Base-by-base conservation (phyloP, 257 asterid species). In the Penstemon davidsonii region DNA sequence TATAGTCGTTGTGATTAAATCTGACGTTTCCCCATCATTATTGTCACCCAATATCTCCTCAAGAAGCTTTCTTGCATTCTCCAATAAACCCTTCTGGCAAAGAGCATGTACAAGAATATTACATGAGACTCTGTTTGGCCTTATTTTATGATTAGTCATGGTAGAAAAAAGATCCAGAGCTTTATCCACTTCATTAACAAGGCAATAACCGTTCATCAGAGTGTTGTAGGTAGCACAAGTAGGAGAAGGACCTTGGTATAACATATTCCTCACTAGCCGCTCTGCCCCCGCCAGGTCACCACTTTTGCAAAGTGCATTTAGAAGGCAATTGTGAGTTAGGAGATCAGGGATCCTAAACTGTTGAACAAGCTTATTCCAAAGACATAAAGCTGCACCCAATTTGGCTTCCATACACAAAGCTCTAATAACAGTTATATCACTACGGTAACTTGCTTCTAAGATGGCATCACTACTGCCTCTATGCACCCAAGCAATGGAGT, bases 201-300 rank as follows among this genome's bases (percentile, higher is more conserved):
- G 67, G 78, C 96, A 88, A 86, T 83, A 90, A 63, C 95, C 95
- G 44, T 77, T 85, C 77, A 90, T 78, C 76, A 93, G 77, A 43
- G 89, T 85, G 87, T 93, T 93, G 83, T 81, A 93, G 45, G 96
- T 91, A 39, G 87, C 84, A 84, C 95, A 84, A 60, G 78, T 84
- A 59, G 96, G 97, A 66, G 74, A 59, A 73, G 92, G 92, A 53
- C 95, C 99, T 45, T 78, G 75, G 40, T n/a, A 5, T 51, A 76
- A 60, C 97, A 93, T 93, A 83, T 87, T 80, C 33, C 56, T 43
- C 37, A 93, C 76, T 77, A 88, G 73, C 86, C 79, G 80, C 74
- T 84, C 92, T 3, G 99, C 96, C 76, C 67, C 81, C 76, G 66
- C 80, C 75, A 93, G 49, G 60, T 90, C 79, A 71, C 96, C 84